Conservation (phyloP, 1,284 basidiomycete species). For the Trichosporon sp. region DNA sequence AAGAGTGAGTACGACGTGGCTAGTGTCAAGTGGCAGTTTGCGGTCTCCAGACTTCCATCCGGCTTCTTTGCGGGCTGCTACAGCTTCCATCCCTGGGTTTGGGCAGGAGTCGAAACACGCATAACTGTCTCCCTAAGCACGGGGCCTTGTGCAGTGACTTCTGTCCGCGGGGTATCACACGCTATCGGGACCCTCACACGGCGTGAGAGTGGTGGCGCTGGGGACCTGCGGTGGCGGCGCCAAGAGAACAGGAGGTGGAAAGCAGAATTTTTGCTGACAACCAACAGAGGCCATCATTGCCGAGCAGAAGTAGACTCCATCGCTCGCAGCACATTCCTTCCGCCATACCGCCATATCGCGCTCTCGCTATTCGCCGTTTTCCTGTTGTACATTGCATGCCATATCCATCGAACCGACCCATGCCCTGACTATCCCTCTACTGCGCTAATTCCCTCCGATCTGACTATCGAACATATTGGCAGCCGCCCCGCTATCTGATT, state of each 20-base stretch:
- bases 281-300: slow-evolving; percentile 61
- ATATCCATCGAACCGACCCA: slow-evolving; percentile 8
- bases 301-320: slow-evolving; percentile 60
- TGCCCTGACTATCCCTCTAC: background rate
- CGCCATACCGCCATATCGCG: background rate
- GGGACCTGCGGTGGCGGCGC: background rate
- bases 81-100: background rate
- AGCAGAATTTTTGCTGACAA: slow-evolving; percentile 9
- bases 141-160: no score
- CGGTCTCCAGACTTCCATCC: background rate
- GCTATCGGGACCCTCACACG: background rate
- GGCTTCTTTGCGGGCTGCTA: background rate
- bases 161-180: no score
- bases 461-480: background rate
- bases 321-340: background rate
- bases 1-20: slow-evolving; percentile 56
- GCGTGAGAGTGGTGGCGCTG: background rate
- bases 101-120: background rate
- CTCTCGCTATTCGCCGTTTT: background rate
- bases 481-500: background rate
- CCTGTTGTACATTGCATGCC: slow-evolving; percentile 26
- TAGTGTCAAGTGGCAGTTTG: background rate
- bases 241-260: background rate
- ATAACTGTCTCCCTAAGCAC: background rate
- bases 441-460: background rate